A percentile compares a stretch with the other conserved stretches of the same genome.
Conservation (phyloP, 176 grass and related monocot species). For the Pontederia paniculata region DNA sequence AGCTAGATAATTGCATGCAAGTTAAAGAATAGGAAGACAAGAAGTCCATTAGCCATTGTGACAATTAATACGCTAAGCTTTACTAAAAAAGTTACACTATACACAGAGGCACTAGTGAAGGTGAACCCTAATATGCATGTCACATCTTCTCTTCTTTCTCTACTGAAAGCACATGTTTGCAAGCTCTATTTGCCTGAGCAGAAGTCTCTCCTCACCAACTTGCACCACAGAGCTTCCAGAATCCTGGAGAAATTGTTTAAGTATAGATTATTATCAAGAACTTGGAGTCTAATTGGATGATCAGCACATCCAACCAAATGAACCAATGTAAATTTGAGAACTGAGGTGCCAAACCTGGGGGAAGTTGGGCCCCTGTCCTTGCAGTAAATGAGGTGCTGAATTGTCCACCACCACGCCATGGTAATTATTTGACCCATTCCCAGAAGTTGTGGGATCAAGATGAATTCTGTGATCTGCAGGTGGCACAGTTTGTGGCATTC, state of each 20-base stretch:
- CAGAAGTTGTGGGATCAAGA: conserved; percentile 4
- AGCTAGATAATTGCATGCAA: too few species aligned
- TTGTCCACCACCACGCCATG: conserved; percentile 1
- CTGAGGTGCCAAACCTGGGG: conserved; percentile 16
- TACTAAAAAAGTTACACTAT: too few species aligned
- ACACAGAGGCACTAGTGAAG: too few species aligned
- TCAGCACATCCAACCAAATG: not conserved
- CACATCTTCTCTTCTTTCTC: not conserved
- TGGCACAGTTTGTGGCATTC: conserved; percentile 9
- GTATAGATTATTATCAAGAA: too few species aligned
- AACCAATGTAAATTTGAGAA: not conserved
- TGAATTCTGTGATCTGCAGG: conserved; percentile 8
- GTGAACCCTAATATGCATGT: too few species aligned
- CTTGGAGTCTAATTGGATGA: not conserved
- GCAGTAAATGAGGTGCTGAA: not conserved
- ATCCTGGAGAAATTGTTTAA: not conserved
- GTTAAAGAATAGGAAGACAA: too few species aligned
- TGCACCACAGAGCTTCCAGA: not conserved
- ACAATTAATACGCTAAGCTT: too few species aligned
- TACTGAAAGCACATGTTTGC: conserved; percentile 10
- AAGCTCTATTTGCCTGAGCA: conserved; percentile 1
- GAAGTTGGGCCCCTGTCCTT: conserved; percentile 14
- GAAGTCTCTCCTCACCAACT: conserved; percentile 1
- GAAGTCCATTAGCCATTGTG: too few species aligned
- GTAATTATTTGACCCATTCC: not conserved